Evolutionary conservation across 2,329 filamentous ascomycete species (phyloP).

Genomic region (Exutisphaerella laricina): DNA sequence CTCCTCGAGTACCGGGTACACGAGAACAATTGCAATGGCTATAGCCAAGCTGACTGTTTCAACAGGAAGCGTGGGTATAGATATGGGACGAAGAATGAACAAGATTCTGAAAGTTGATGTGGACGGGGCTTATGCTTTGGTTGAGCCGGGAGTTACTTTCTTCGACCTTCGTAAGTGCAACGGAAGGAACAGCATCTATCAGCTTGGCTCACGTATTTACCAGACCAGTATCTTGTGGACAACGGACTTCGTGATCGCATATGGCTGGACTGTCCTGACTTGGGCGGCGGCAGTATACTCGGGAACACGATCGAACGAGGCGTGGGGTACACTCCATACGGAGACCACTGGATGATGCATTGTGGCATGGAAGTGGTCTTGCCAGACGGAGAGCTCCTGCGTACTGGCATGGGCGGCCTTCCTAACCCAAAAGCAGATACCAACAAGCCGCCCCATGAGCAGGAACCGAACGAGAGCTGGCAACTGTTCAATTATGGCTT

Average conservation of each 20-base stretch:
- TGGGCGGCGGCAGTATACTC: conserved; percentile 48
- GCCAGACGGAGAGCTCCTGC: conserved; percentile 35
- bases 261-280: conserved; percentile 45
- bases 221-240: conserved; percentile 47
- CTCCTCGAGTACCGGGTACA: conserved; percentile 48
- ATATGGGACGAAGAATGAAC: conserved; percentile 52
- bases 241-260: conserved; percentile 34
- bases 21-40: no score
- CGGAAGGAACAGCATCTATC: no score
- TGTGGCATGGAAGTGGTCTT: conserved; percentile 43
- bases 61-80: conserved; percentile 47
- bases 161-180: conserved; percentile 46
- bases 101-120: conserved; percentile 48
- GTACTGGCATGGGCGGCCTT: conserved; percentile 40
- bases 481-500: conserved; percentile 35
- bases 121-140: conserved; percentile 46
- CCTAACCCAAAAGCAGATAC: conserved; percentile 26
- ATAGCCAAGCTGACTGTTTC: no score
- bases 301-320: conserved; percentile 48
- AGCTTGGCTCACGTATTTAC: no score
- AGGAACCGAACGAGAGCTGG: conserved; percentile 20
- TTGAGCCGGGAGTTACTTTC: conserved; percentile 54
- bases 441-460: conserved; percentile 18
- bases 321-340: conserved; percentile 37
- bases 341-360: conserved; percentile 44